phyloP scores from a whole-genome alignment of 768 basidiomycete genomes.

The Cyclocybe aegerita region DNA sequence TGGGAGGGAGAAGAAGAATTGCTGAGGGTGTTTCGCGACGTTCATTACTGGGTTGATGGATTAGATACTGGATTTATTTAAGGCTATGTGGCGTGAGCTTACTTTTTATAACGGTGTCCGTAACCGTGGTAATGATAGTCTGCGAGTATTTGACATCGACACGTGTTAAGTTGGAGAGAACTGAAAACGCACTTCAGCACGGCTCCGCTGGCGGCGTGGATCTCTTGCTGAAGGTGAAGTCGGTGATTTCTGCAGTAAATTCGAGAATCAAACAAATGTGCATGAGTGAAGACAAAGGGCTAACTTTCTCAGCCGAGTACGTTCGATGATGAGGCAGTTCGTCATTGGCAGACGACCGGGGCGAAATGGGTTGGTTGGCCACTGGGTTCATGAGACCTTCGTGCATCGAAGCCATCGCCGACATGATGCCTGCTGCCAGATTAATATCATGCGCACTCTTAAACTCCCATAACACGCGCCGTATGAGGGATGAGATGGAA shows the following conservation, averaged over 20 bases:
- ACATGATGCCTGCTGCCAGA: conserved; percentile 35
- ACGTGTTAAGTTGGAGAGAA: no score
- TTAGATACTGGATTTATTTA: not conserved
- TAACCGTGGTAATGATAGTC: no score
- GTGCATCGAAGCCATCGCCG: conserved; percentile 39
- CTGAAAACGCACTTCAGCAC: no score
- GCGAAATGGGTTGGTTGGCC: conserved; percentile 4
- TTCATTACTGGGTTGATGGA: conserved; percentile 5
- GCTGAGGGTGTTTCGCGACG: not conserved
- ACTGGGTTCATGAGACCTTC: conserved; percentile 43
- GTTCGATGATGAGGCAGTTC: not conserved
- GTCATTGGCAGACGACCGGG: conserved; percentile 15
- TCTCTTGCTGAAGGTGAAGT: no score
- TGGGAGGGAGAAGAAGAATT: not conserved
- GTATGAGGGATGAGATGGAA: not conserved
- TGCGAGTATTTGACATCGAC: no score
- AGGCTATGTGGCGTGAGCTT: not conserved
- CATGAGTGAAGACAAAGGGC: no score
- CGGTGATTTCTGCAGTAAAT: no score
- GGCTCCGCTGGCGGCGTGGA: no score
- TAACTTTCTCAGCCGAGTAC: no score
- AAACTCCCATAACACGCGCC: not conserved
- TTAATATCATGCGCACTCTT: not conserved
- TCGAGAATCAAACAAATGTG: no score
- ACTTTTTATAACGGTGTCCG: no score